These are phyloP conservation scores for Fusarium paranaense DNA, from an alignment of 2,329 filamentous ascomycete genomes.

Conservation along the genomic window DNA sequence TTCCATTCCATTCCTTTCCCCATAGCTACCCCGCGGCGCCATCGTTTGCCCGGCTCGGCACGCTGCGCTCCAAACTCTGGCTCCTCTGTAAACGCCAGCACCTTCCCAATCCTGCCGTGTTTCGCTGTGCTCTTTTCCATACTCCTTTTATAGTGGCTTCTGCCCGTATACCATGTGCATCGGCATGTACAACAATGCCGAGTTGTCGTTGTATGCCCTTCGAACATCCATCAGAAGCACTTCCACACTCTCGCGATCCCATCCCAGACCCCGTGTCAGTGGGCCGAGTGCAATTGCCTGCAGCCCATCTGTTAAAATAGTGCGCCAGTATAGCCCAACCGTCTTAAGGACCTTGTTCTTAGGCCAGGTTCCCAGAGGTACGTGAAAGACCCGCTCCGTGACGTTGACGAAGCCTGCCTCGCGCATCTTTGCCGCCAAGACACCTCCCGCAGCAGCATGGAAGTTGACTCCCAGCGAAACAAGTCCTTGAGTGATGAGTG, in stretches of 20 bases:
- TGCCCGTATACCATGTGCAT: conserved; percentile 67
- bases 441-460: conserved; percentile 55
- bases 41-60: conserved; percentile 19
- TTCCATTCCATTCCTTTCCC: conserved; percentile 10
- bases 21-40: conserved; percentile 10
- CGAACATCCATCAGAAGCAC: conserved; percentile 61
- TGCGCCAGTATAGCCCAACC: conserved; percentile 64
- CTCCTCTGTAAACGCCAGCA: background rate
- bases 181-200: conserved; percentile 65
- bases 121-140: conserved; percentile 1
- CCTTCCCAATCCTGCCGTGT: background rate
- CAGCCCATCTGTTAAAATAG: conserved; percentile 61
- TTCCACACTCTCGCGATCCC: conserved; percentile 61
- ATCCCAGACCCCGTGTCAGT: conserved; percentile 61
- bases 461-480: conserved; percentile 59
- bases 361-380: conserved; percentile 67
- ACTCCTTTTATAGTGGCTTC: conserved; percentile 52
- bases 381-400: conserved; percentile 60
- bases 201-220: conserved; percentile 60
- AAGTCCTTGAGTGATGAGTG: conserved; percentile 58
- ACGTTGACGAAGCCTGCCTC: conserved; percentile 66
- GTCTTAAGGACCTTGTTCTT: conserved; percentile 63
- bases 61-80: background rate
- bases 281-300: conserved; percentile 65
- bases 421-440: conserved; percentile 58